Evolutionary conservation across 1,284 basidiomycete genomes (phyloP).

Genomic region (Ceratobasidium papillatum): DNA sequence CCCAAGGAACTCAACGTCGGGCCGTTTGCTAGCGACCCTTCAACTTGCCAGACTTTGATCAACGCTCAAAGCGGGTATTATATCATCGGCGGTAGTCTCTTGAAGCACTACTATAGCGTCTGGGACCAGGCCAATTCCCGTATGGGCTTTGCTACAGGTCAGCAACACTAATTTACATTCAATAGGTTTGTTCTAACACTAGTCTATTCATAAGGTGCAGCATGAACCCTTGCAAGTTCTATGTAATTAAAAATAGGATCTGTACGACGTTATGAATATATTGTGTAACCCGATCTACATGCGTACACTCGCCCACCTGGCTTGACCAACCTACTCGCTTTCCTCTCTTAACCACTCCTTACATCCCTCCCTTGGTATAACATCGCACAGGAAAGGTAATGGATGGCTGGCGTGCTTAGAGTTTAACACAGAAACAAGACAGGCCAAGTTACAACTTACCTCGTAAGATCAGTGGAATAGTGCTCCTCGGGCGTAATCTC

Average conservation of each 20-base stretch:
- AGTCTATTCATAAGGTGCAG: too few relatives aligned
- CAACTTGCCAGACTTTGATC: constrained; percentile 55
- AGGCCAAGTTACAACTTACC: background rate
- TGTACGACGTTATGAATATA: too few relatives aligned
- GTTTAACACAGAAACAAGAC: background rate
- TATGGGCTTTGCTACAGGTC: constrained; percentile 58
- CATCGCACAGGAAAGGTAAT: background rate
- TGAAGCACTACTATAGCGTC: constrained; percentile 67
- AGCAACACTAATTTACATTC: background rate
- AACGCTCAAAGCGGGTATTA: constrained; percentile 62
- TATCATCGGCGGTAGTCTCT: constrained; percentile 61
- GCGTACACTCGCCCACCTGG: background rate
- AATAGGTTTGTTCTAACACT: background rate
- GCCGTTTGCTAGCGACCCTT: constrained; percentile 53
- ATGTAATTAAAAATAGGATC: too few relatives aligned
- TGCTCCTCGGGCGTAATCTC: constrained; percentile 6
- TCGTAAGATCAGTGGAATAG: background rate
- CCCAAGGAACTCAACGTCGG: constrained; percentile 64
- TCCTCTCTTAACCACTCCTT: constrained; percentile 6
- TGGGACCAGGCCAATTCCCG: constrained; percentile 59
- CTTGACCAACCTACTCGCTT: background rate
- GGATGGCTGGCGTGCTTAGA: background rate
- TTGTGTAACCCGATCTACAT: too few relatives aligned
- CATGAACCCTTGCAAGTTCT: too few relatives aligned
- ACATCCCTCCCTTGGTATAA: background rate